These are phyloP conservation scores for Darksidea phi DNA, from an alignment of 495 filamentous ascomycete species.

Conservation along the genomic window DNA sequence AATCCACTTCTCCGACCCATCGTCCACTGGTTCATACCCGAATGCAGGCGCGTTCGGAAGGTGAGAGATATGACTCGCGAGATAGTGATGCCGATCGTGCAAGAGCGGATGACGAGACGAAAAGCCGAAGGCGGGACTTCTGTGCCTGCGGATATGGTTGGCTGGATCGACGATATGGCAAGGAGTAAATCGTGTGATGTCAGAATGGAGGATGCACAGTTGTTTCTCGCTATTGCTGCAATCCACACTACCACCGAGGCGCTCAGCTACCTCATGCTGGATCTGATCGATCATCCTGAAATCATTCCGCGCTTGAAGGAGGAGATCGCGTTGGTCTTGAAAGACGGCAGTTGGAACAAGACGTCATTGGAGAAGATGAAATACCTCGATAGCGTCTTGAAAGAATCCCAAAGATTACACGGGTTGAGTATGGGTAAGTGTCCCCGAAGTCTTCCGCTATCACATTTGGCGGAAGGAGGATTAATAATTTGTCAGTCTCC, in stretches of 20 bases:
- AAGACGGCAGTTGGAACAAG: slow-evolving; percentile 34
- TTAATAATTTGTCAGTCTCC: not conserved
- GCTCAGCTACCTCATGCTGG: not conserved
- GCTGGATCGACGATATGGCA: not conserved
- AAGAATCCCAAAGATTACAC: slow-evolving; percentile 50
- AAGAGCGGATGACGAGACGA: not conserved
- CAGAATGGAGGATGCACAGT: not conserved
- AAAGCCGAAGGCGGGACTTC: not conserved
- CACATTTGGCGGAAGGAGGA: too few species aligned
- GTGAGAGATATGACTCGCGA: not conserved
- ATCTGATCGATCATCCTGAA: not conserved
- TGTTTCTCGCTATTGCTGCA: not conserved
- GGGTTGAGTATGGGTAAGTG: slow-evolving; percentile 38
- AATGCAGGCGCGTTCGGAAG: not conserved
- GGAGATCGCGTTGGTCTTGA: slow-evolving; percentile 40
- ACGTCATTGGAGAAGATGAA: slow-evolving; percentile 44
- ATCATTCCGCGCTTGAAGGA: not conserved
- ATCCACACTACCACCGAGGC: not conserved
- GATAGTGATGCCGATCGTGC: not conserved
- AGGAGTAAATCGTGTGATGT: not conserved
- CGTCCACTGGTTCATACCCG: not conserved
- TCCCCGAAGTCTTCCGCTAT: too few species aligned
- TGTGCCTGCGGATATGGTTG: not conserved
- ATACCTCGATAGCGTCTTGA: slow-evolving; percentile 57
- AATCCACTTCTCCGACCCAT: not conserved